Evolutionary conservation across 2,329 filamentous ascomycete genomes (phyloP).

Genomic region (Colletotrichum limetticola): DNA sequence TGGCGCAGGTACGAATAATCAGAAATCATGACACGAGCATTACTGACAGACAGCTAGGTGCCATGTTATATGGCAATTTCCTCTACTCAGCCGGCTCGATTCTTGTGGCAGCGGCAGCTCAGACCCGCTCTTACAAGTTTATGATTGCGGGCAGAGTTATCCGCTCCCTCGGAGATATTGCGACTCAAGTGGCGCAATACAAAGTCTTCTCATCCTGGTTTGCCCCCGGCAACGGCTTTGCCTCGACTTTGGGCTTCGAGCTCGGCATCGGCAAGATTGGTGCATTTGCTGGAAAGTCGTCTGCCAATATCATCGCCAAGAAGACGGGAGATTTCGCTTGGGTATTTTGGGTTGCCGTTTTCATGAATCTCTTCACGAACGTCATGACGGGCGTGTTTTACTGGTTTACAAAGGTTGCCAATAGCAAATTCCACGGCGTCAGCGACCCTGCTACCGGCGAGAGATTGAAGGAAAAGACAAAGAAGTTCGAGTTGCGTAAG

Average conservation of each 20-base stretch:
- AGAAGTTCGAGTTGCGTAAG: constrained; percentile 65
- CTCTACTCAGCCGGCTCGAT: constrained; percentile 68
- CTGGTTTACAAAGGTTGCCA: constrained; percentile 63
- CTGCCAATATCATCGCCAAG: constrained; percentile 67
- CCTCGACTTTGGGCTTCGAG: constrained; percentile 69
- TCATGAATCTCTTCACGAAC: constrained; percentile 74
- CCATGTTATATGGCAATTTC: constrained; percentile 58
- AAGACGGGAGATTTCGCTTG: constrained; percentile 69
- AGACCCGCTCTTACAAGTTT: constrained; percentile 65
- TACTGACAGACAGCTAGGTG: not conserved
- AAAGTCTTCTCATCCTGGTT: constrained; percentile 75
- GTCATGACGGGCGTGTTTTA: constrained; percentile 63
- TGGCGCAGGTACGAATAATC: constrained; percentile 56
- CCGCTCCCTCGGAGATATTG: constrained; percentile 68
- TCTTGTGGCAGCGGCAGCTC: constrained; percentile 67
- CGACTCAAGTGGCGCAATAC: constrained; percentile 72
- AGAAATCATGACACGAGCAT: not conserved
- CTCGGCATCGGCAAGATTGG: constrained; percentile 71
- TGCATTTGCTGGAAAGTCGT: constrained; percentile 68
- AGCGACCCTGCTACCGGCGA: constrained; percentile 68
- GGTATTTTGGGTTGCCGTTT: constrained; percentile 70
- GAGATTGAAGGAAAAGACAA: constrained; percentile 66
- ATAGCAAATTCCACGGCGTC: constrained; percentile 56
- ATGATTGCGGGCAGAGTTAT: constrained; percentile 69
- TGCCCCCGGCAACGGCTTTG: constrained; percentile 69